Evolutionary conservation across 202 grass and related monocot species (phyloP).

Genomic region (Hordeum pubiflorum): DNA sequence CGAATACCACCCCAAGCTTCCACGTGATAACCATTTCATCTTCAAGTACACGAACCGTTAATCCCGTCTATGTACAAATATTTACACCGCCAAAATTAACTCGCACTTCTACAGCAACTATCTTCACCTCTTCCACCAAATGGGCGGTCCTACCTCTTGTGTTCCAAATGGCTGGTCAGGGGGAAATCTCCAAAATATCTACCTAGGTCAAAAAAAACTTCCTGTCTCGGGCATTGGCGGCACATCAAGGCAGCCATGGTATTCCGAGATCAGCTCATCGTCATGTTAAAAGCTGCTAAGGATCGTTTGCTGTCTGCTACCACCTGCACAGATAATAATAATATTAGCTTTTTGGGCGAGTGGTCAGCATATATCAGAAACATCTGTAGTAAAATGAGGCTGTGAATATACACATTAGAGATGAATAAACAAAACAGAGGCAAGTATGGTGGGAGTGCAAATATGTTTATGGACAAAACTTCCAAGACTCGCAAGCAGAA

Average conservation of each 20-base stretch:
- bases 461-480: conserved; percentile 1
- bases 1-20: neutral
- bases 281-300: neutral
- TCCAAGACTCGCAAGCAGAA: conserved; percentile 14
- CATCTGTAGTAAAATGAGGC: neutral
- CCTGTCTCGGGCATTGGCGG: neutral
- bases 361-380: neutral
- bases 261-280: neutral
- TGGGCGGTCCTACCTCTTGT: neutral
- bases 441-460: neutral
- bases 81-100: conserved; percentile 30
- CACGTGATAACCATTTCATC: neutral
- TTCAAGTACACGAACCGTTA: neutral
- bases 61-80: conserved; percentile 17
- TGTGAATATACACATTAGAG: neutral
- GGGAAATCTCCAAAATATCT: neutral
- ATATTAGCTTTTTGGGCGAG: conserved; percentile 25
- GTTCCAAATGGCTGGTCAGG: conserved; percentile 13
- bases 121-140: neutral
- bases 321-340: conserved; percentile 6
- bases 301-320: neutral
- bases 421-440: neutral
- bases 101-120: neutral
- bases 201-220: neutral
- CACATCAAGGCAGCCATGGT: neutral